phyloP scores from a whole-genome alignment of 208 protist genomes.

The Leishmania braziliensis region DNA sequence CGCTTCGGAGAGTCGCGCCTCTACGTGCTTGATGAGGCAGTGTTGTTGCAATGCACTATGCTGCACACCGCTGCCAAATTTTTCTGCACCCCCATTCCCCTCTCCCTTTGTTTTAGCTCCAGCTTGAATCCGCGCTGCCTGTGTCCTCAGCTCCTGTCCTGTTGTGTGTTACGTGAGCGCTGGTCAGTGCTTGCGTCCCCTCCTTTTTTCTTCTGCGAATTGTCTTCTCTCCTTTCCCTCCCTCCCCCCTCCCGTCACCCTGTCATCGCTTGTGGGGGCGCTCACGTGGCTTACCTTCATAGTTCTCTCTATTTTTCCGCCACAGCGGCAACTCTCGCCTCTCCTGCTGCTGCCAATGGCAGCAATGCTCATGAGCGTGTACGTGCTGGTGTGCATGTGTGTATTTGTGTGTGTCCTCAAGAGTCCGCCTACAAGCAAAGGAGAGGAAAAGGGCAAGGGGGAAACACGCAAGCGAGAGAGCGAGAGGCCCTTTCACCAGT shows the following conservation, averaged over 20 bases:
- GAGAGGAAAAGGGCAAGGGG: no score
- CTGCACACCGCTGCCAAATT: not conserved
- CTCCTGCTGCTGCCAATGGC: not conserved
- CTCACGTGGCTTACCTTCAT: not conserved
- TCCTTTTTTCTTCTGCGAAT: no score
- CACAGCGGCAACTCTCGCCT: not conserved
- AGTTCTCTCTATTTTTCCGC: not conserved
- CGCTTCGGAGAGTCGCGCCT: not conserved
- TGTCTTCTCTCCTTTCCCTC: not conserved
- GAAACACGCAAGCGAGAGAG: not conserved
- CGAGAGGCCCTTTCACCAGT: not conserved
- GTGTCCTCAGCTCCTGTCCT: not conserved
- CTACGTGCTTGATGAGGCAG: not conserved
- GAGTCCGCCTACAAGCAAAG: no score
- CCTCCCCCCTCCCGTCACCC: not conserved
- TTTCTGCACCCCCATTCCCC: not conserved
- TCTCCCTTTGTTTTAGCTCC: not conserved
- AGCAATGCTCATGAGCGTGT: not conserved
- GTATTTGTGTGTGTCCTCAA: not conserved
- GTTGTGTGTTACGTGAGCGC: not conserved
- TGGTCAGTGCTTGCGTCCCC: not conserved
- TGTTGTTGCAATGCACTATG: not conserved
- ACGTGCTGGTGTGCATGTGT: not conserved
- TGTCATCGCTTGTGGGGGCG: not conserved
- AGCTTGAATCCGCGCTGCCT: not conserved